Conservation (phyloP, 192 early-diverging fungal species). For the Podila epigama region DNA sequence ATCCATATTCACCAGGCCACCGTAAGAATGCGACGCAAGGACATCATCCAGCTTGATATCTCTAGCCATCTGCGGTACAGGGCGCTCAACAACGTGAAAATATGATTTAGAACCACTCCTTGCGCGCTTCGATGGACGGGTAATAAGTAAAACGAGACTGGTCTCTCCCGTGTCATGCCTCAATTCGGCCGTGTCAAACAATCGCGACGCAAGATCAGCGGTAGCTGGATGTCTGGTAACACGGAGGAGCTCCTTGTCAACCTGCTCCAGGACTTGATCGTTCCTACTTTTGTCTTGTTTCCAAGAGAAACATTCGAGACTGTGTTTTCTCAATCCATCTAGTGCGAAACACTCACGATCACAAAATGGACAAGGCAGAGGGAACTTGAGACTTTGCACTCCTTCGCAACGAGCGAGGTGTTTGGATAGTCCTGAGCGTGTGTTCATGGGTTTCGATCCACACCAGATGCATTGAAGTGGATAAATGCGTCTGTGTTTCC, state of each 20-base stretch:
- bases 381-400: not conserved
- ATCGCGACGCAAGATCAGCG: not conserved
- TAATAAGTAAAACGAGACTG: slow-evolving; percentile 2
- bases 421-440: not conserved
- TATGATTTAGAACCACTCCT: not conserved
- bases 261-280: not conserved
- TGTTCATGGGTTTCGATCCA: not conserved
- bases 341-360: not conserved
- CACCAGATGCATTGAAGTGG: no score
- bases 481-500: no score
- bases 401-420: not conserved
- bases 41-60: slow-evolving; percentile 3
- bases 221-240: slow-evolving; percentile 6
- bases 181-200: slow-evolving; percentile 12
- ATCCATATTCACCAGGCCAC: slow-evolving; percentile 7
- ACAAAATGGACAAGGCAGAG: no score
- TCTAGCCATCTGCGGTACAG: not conserved
- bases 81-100: not conserved
- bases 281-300: slow-evolving; percentile 4
- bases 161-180: slow-evolving; percentile 2
- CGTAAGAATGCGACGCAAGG: slow-evolving; percentile 8
- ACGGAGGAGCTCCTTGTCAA: slow-evolving; percentile 9
- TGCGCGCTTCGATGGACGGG: not conserved
- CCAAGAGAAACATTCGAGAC: not conserved
- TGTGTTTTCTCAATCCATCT: not conserved